Conservation (phyloP, 345 rosid species). For the Corchorus olitorius region DNA sequence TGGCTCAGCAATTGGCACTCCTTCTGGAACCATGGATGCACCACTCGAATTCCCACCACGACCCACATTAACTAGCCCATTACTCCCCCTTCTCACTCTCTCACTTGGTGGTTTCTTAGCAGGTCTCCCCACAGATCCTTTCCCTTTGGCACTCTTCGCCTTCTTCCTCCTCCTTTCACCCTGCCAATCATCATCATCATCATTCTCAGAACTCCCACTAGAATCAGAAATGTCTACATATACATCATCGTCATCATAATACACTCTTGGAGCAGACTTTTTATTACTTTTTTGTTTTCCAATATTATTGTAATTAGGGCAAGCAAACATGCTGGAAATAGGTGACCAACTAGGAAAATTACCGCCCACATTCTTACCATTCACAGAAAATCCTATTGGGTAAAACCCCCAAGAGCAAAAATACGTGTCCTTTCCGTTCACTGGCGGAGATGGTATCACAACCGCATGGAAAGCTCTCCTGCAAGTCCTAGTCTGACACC, state of each 20-base stretch:
- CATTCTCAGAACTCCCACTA: slow-evolving; percentile 39
- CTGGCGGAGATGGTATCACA: slow-evolving; percentile 58
- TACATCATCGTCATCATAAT: slow-evolving; percentile 52
- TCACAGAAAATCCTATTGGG: slow-evolving; percentile 66
- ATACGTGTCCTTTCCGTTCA: slow-evolving; percentile 57
- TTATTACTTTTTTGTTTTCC: slow-evolving; percentile 19
- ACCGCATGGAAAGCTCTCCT: slow-evolving; percentile 82
- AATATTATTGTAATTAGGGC: slow-evolving; percentile 30
- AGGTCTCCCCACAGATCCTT: slow-evolving; percentile 40
- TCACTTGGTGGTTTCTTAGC: slow-evolving; percentile 42
- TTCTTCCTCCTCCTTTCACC: slow-evolving; percentile 42
- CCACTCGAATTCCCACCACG: slow-evolving; percentile 25
- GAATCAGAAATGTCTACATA: slow-evolving; percentile 63
- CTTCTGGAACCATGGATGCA: slow-evolving; percentile 28
- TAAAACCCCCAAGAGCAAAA: slow-evolving; percentile 77
- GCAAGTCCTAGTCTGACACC: slow-evolving; percentile 65
- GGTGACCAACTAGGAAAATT: slow-evolving; percentile 67
- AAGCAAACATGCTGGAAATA: slow-evolving; percentile 61
- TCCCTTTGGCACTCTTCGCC: slow-evolving; percentile 44
- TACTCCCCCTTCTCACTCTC: slow-evolving; percentile 36
- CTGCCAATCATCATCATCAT: slow-evolving; percentile 59
- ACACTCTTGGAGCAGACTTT: slow-evolving; percentile 34
- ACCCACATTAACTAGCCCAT: slow-evolving; percentile 26
- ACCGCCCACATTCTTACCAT: slow-evolving; percentile 26
- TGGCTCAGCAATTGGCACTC: slow-evolving; percentile 27